phyloP scores from a whole-genome alignment of 345 rosid species.

The Corchorus olitorius region DNA sequence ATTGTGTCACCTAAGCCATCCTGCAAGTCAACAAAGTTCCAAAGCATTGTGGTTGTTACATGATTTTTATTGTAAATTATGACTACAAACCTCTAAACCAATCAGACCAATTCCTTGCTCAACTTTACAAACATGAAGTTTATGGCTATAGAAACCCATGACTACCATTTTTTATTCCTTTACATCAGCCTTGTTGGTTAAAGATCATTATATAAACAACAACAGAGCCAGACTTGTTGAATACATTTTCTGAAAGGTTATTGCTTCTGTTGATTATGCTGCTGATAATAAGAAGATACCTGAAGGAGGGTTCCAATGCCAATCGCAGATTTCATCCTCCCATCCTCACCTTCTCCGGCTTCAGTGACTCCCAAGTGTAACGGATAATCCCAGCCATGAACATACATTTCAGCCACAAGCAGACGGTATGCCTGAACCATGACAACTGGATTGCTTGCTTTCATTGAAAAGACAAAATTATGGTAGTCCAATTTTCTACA shows the following conservation, averaged over 20 bases:
- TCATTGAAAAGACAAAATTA: constrained; percentile 97
- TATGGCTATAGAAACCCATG: background rate
- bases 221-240: constrained; percentile 7
- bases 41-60: constrained; percentile 5
- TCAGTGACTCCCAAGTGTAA: constrained; percentile 97
- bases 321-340: constrained; percentile 98
- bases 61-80: background rate
- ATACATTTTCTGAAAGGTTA: constrained; percentile 4
- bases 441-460: constrained; percentile 98
- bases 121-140: background rate
- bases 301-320: constrained; percentile 97
- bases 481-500: constrained; percentile 93
- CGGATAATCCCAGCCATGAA: constrained; percentile 97
- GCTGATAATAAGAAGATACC: constrained; percentile 42
- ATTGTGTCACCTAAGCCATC: constrained; percentile 99
- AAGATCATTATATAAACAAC: background rate
- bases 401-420: constrained; percentile 95
- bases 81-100: background rate
- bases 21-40: constrained; percentile 41
- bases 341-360: constrained; percentile 99
- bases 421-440: constrained; percentile 99
- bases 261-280: constrained; percentile 5
- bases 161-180: background rate
- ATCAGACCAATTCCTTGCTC: background rate
- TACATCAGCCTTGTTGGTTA: background rate